Base-by-base conservation (phyloP, 2,329 filamentous ascomycete species). In the Zopfia rhizophila region DNA sequence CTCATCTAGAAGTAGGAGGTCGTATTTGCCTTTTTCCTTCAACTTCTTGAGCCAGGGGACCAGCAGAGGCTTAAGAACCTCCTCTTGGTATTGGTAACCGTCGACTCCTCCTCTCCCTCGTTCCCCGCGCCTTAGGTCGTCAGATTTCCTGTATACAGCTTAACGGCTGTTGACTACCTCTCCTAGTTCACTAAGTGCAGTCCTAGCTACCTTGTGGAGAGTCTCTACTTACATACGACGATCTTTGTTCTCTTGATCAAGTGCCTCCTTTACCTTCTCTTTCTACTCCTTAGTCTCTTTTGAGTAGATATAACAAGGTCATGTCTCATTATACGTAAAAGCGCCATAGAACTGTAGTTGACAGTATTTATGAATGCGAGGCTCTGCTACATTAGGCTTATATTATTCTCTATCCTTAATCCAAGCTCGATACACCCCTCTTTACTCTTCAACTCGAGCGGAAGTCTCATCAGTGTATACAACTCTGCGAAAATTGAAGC, bases 1-100 rank as follows among this genome's bases (percentile, higher is more conserved):
- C 21, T n/a, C n/a, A 48, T 54, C 47, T 22, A 50, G 7, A 4
- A 45, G 31, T 43, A 48, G 19, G 38, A 43, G 7, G 23, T 22
- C 38, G 10, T 17, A 12, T 21, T 41, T 39, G 17, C 16, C n/a
- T 17, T 36, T 16, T 7, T 30, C 28, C 25, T 36, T 18, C 4
- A 44, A 40, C 25, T 3, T 11, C 10, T 48, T 44, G 10, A 44
- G 33, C 39, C 29, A 48, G 38, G 29, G 45, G 13, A 23, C 23
- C 5, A 44, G 13, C 19, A 17, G 24, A n/a, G n/a, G n/a, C 19
- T 44, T 48, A 4, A 48, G 45, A 0, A 29, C 48, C 4, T 21
- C 43, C 25, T 46, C 42, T 2, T 33, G 33, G 21, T 51, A 35
- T 6, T 28, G 25, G 14, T 43, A 42, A 23, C 13, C 2, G n/a